These are phyloP conservation scores for Margaritispora aquatica DNA, from an alignment of 495 filamentous ascomycete species.

Conservation along the genomic window DNA sequence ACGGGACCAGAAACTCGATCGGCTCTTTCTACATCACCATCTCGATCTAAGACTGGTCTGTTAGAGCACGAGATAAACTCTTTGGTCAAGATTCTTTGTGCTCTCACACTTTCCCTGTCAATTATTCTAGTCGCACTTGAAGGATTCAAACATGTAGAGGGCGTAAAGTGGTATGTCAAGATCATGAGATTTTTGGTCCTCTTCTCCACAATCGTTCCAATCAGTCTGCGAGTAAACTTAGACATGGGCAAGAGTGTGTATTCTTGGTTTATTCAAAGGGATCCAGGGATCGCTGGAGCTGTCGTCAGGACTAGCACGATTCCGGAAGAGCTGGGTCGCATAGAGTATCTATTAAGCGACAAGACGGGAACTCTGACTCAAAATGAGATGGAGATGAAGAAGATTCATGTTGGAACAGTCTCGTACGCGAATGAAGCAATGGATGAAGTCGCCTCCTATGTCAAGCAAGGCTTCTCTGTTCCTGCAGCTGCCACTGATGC, in stretches of 20 bases:
- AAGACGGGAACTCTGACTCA: conserved; percentile 97
- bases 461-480: conserved; percentile 71
- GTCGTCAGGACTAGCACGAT: conserved; percentile 97
- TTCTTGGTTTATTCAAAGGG: conserved; percentile 89
- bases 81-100: conserved; percentile 94
- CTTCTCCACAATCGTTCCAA: conserved; percentile 98
- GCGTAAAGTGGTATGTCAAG: conserved; percentile 79
- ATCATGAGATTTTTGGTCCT: conserved; percentile 94
- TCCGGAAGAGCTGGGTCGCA: conserved; percentile 89
- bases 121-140: conserved; percentile 85
- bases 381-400: conserved; percentile 98
- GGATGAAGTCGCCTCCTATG: conserved; percentile 88
- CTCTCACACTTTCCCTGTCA: conserved; percentile 78
- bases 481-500: conserved; percentile 24
- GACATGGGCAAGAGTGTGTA: conserved; percentile 97
- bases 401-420: conserved; percentile 96
- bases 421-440: conserved; percentile 98
- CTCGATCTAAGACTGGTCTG: conserved; percentile 86
- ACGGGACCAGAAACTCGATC: conserved; percentile 93
- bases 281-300: conserved; percentile 81
- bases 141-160: conserved; percentile 61
- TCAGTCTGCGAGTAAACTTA: conserved; percentile 91
- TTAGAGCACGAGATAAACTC: conserved; percentile 96
- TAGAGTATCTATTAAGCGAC: conserved; percentile 94
- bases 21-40: conserved; percentile 85